Base-by-base conservation (phyloP, 2,329 filamentous ascomycete genomes). In the Pseudocercospora crystallina region DNA sequence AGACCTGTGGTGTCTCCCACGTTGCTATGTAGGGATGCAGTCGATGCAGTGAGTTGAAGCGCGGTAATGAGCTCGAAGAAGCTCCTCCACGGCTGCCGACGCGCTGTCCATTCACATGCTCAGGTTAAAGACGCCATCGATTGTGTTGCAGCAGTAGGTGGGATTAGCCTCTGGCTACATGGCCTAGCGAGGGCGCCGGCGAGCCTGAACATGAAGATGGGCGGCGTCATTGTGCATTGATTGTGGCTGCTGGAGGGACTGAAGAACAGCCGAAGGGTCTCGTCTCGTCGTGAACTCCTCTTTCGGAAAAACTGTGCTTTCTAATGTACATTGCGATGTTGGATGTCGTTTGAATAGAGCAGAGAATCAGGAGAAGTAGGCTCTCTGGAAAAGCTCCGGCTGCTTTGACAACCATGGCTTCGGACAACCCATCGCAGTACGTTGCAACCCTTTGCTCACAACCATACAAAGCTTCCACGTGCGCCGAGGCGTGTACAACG, bases 171-270 rank as follows among this genome's bases (percentile, higher is more conserved):
- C 20, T 26, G 20, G 4, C 20, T 26, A 26, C 20, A 26, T 10
- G 38, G 14, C 10, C 13, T 41, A 29, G 38, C 38, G 38, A 29
- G 10, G 12, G 20, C n/a, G 2, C 12, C 43, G 26, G 35, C 20
- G 13, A 14, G n/a, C 36, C 14, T n/a, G 17, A 33, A 40, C 31
- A 30, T 37, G 37, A 15, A 15, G 13, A 20, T 35, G 43, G 46
- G 38, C 39, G 29, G 36, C 44, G 44, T 47, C 44, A 41, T 40
- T 41, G 36, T 47, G 36, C 37, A 39, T 40, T 43, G 34, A 32
- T 33, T 43, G 41, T 33, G 41, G 41, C 32, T 43, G 20, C 20
- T 43, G 41, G 41, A 30, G 30, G 41, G 34, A 43, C 34, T 43
- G 41, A 32, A 30, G 46, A 37, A 36, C 30, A 17, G 36, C 45